Evolutionary conservation across 2,329 filamentous ascomycete species (phyloP).

Genomic region (Penicillium janthinellum): DNA sequence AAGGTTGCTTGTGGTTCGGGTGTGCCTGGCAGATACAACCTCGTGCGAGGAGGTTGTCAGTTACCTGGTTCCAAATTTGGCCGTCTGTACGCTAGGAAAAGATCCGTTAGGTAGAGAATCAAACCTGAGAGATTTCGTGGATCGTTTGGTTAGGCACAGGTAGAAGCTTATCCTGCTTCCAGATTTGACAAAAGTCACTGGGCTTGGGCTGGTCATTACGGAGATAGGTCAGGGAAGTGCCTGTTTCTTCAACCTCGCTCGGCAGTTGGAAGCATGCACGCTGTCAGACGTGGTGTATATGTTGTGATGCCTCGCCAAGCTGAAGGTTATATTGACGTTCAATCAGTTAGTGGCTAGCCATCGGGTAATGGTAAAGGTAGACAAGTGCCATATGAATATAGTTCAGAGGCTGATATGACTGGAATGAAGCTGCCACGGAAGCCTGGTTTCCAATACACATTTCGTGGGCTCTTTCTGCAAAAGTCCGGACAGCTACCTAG

Average conservation of each 20-base stretch:
- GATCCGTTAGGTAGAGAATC: not conserved
- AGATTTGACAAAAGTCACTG: not conserved
- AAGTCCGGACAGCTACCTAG: no score
- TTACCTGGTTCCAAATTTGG: no score
- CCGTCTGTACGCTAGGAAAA: not conserved
- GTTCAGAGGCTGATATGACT: no score
- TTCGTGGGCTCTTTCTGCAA: no score
- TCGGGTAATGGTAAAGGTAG: no score
- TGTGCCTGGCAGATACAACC: slow-evolving; percentile 7
- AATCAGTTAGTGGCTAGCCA: not conserved
- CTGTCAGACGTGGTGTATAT: not conserved
- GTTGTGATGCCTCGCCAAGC: not conserved
- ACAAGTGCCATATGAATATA: no score
- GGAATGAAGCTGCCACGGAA: no score
- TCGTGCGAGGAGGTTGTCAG: not conserved
- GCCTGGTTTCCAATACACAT: no score
- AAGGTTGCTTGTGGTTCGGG: not conserved
- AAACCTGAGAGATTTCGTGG: no score
- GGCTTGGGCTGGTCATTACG: not conserved
- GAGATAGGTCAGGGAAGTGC: not conserved
- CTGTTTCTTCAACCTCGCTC: not conserved
- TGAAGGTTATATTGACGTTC: not conserved
- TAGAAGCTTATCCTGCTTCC: no score
- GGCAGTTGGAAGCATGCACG: not conserved
- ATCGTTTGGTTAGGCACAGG: no score